Percentiles rank a stretch among this genome's conserved stretches.
Conservation (phyloP, 306 rosid genomes). For the Lathyrus tuberosus region DNA sequence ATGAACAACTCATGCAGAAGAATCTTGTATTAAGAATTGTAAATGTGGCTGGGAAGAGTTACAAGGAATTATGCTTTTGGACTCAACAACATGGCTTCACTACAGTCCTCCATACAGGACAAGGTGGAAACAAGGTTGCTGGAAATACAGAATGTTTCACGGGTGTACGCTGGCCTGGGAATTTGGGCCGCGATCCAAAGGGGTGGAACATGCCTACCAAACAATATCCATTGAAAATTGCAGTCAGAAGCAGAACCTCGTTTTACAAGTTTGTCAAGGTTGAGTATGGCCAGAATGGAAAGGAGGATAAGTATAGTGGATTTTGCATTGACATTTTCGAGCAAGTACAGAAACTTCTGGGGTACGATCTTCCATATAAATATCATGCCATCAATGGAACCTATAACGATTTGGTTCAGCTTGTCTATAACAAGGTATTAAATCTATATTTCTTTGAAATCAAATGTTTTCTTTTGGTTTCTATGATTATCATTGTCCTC, state of each 20-base stretch:
- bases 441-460: conserved; percentile 14
- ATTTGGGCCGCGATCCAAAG: conserved; percentile 45
- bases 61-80: conserved; percentile 64
- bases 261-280: conserved; percentile 67
- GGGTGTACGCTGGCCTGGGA: conserved; percentile 72
- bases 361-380: conserved; percentile 48
- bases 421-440: conserved; percentile 57
- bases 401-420: conserved; percentile 55
- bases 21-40: conserved; percentile 51
- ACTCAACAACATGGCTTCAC: conserved; percentile 45
- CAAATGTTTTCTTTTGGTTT: conserved; percentile 6
- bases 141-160: conserved; percentile 30
- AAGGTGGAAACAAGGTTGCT: conserved; percentile 10
- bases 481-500: conserved; percentile 1
- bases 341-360: conserved; percentile 32
- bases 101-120: conserved; percentile 12
- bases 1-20: conserved; percentile 40
- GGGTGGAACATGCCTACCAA: conserved; percentile 71
- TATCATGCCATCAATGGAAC: conserved; percentile 42
- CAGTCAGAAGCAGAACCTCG: conserved; percentile 58
- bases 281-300: conserved; percentile 27
- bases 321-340: conserved; percentile 57
- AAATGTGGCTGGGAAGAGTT: conserved; percentile 54
- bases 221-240: conserved; percentile 55
- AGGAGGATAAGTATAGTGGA: conserved; percentile 42